phyloP scores from a whole-genome alignment of 2,329 filamentous ascomycete genomes.

The Juglanconis oblonga region DNA sequence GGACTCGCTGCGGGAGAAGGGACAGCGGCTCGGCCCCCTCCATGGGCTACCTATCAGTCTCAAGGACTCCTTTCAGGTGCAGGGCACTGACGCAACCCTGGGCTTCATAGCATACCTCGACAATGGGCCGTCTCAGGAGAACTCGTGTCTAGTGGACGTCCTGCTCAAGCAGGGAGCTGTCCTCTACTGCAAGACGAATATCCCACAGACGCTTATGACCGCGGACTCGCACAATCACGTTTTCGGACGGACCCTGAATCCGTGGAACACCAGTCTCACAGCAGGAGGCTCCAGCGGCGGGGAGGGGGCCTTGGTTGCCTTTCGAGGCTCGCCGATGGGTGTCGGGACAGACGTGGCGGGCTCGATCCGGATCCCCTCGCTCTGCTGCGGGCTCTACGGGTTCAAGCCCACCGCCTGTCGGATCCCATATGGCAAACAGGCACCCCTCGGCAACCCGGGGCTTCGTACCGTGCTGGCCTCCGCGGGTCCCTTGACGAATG shows the following conservation, averaged over 20 bases:
- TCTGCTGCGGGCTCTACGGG: slow-evolving; percentile 21
- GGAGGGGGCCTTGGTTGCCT: slow-evolving; percentile 18
- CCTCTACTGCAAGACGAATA: slow-evolving; percentile 20
- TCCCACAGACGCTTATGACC: slow-evolving; percentile 21
- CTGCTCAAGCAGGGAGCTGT: slow-evolving; percentile 19
- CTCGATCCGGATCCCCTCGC: slow-evolving; percentile 20
- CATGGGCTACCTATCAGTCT: slow-evolving; percentile 18
- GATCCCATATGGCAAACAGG: slow-evolving; percentile 18
- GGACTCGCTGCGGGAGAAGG: slow-evolving; percentile 6
- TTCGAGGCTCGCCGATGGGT: slow-evolving; percentile 20
- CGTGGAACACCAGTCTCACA: slow-evolving; percentile 16
- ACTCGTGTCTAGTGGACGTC: slow-evolving; percentile 18
- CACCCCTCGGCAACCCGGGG: slow-evolving; percentile 10
- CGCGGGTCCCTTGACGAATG: slow-evolving; percentile 17
- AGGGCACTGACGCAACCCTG: slow-evolving; percentile 14
- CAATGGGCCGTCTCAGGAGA: slow-evolving; percentile 14
- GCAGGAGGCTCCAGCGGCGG: slow-evolving; percentile 20
- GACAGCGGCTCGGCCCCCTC: slow-evolving; percentile 10
- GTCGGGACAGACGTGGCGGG: slow-evolving; percentile 21
- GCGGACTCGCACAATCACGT: slow-evolving; percentile 19
- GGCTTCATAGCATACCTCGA: slow-evolving; percentile 16
- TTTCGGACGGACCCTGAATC: slow-evolving; percentile 15
- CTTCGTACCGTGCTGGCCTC: slow-evolving; percentile 12
- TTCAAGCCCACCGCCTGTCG: slow-evolving; percentile 17
- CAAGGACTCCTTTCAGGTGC: slow-evolving; percentile 18